These are phyloP conservation scores for Nepenthes alata DNA, from an alignment of 179 eudicot species.

Conservation along the genomic window DNA sequence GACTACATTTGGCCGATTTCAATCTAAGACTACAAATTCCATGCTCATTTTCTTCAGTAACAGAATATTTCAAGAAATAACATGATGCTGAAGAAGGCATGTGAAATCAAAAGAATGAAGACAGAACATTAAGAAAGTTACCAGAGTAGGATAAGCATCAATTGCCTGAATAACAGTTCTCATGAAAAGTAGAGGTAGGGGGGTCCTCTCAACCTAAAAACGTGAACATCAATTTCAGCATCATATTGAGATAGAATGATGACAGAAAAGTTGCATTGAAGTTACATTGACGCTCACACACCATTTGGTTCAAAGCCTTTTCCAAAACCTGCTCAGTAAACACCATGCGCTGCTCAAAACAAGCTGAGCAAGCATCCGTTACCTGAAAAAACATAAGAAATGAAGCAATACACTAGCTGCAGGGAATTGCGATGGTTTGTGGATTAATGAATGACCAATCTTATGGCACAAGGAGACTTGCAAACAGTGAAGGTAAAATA, in stretches of 20 bases:
- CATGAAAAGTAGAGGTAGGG: conserved; percentile 88
- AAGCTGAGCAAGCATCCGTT: conserved; percentile 90
- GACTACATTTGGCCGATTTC: no score
- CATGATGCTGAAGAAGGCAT: no score
- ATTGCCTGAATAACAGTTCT: conserved; percentile 94
- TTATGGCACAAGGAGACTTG: no score
- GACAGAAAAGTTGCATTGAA: not conserved
- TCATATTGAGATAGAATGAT: not conserved
- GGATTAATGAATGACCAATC: no score
- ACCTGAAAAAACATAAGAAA: conserved; percentile 36
- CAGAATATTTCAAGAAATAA: no score
- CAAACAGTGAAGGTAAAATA: no score
- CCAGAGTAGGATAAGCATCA: conserved; percentile 86
- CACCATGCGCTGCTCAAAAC: conserved; percentile 98
- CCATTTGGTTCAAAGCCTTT: conserved; percentile 90
- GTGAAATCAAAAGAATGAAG: no score
- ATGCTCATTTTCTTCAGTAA: no score
- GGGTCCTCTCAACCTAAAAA: conserved; percentile 74
- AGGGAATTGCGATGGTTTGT: no score
- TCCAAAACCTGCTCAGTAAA: conserved; percentile 90
- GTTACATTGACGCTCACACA: conserved; percentile 11
- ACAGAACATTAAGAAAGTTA: conserved; percentile 18
- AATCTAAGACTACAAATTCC: no score
- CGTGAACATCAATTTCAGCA: conserved; percentile 3
- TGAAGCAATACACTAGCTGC: not conserved